Evolutionary conservation across 2,329 filamentous ascomycete genomes (phyloP).

Genomic region (Stachybotrys chartarum): DNA sequence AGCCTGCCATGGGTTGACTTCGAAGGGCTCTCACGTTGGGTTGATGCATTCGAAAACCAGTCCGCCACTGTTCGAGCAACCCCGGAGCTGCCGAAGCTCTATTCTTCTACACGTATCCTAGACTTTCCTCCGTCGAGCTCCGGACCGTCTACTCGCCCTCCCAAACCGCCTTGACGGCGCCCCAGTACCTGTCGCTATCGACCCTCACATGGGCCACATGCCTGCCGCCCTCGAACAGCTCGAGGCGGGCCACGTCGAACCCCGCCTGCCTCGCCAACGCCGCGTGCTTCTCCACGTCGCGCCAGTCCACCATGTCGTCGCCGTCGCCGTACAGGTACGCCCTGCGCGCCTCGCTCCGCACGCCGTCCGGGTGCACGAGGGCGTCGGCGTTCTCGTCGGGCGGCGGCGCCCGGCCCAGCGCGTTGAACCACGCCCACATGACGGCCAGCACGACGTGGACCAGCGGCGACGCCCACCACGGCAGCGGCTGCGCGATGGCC

Average conservation of each 20-base stretch:
- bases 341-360: slow-evolving; percentile 32
- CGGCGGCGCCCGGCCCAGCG: slow-evolving; percentile 19
- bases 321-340: slow-evolving; percentile 45
- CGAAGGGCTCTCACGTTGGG: too few species aligned
- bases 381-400: slow-evolving; percentile 26
- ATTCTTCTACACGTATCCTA: too few species aligned
- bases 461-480: slow-evolving; percentile 24
- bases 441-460: slow-evolving; percentile 24
- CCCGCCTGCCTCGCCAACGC: slow-evolving; percentile 29
- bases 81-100: too few species aligned
- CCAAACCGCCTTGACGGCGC: slow-evolving; percentile 38
- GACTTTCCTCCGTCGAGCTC: neutral
- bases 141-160: slow-evolving; percentile 9
- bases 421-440: slow-evolving; percentile 20
- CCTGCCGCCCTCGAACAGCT: slow-evolving; percentile 37
- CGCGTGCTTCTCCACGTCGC: slow-evolving; percentile 41
- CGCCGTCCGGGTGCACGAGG: slow-evolving; percentile 25
- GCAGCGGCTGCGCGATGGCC: slow-evolving; percentile 28
- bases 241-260: slow-evolving; percentile 30
- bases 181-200: slow-evolving; percentile 44
- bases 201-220: slow-evolving; percentile 44
- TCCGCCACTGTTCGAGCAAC: too few species aligned
- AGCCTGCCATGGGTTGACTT: too few species aligned
- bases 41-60: too few species aligned
- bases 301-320: slow-evolving; percentile 39